Conservation (phyloP, 2,329 filamentous ascomycete species). For the Ophiocordyceps camponoti-saundersi region DNA sequence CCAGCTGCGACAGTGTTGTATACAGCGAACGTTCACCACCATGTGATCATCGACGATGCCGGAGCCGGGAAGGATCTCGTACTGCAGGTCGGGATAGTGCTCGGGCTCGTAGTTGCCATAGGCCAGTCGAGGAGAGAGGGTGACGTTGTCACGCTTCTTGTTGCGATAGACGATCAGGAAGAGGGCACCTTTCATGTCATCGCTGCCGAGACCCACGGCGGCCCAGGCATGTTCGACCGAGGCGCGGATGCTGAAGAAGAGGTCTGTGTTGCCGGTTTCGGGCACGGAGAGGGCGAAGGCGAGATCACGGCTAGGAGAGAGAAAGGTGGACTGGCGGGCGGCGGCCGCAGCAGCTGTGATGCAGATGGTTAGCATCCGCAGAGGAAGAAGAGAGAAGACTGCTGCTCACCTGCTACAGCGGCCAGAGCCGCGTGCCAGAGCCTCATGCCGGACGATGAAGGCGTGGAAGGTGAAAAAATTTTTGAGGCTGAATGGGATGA, state of each 20-base stretch:
- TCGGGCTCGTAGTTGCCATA: constrained; percentile 34
- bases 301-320: constrained; percentile 23
- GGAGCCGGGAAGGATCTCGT: constrained; percentile 27
- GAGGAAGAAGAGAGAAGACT: neutral
- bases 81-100: constrained; percentile 24
- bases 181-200: constrained; percentile 32
- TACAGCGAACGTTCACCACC: constrained; percentile 34
- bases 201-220: constrained; percentile 35
- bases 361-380: no score
- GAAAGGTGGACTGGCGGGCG: constrained; percentile 21
- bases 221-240: constrained; percentile 30
- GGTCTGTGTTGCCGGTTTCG: constrained; percentile 24
- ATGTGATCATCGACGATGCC: constrained; percentile 27
- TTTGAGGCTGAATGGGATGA: no score
- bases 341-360: neutral
- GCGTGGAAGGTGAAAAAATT: neutral
- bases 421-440: constrained; percentile 12
- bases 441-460: constrained; percentile 7
- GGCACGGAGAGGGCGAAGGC: constrained; percentile 34
- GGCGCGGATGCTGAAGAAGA: constrained; percentile 38
- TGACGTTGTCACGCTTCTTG: constrained; percentile 28
- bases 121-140: constrained; percentile 35
- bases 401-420: constrained; percentile 9
- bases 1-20: constrained; percentile 33
- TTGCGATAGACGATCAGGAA: constrained; percentile 38